Conservation (phyloP, 805 yeast genomes). For the Kluyveromyces starmeri region DNA sequence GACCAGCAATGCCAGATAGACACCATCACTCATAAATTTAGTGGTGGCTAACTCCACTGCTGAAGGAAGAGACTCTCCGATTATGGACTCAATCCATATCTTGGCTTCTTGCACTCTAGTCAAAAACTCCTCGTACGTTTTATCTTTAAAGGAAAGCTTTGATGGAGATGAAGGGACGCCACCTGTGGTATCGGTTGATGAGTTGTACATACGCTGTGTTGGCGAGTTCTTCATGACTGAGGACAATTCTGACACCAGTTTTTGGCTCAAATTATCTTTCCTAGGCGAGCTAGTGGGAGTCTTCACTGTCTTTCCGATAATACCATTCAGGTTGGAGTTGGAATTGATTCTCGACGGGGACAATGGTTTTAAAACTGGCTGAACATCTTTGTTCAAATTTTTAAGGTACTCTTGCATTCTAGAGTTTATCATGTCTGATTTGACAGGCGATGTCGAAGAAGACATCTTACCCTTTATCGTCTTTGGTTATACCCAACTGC, state of each 20-base stretch:
- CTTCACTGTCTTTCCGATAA: background rate
- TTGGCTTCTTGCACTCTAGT: slow-evolving; percentile 79
- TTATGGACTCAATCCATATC: slow-evolving; percentile 62
- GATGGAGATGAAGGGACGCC: background rate
- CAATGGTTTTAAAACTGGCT: slow-evolving; percentile 14
- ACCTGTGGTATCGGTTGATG: background rate
- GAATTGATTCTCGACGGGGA: slow-evolving; percentile 22
- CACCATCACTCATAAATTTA: slow-evolving; percentile 73
- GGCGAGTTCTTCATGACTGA: background rate
- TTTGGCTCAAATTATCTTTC: background rate
- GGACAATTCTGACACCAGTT: no score
- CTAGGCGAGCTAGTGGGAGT: background rate
- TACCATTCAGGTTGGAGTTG: slow-evolving; percentile 6
- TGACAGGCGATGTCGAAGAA: slow-evolving; percentile 7
- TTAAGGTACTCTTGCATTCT: slow-evolving; percentile 24
- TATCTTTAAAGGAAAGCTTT: slow-evolving; percentile 13
- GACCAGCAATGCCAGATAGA: slow-evolving; percentile 70
- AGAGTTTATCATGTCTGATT: slow-evolving; percentile 10
- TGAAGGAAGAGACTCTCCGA: slow-evolving; percentile 48
- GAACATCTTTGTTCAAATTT: slow-evolving; percentile 12
- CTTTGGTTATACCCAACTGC: no score
- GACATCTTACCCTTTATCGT: no score
- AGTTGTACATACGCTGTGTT: background rate
- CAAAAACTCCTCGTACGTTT: slow-evolving; percentile 63
- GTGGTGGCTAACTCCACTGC: slow-evolving; percentile 46